These are phyloP conservation scores for Adansonia digitata DNA, from an alignment of 345 rosid species.

Conservation along the genomic window DNA sequence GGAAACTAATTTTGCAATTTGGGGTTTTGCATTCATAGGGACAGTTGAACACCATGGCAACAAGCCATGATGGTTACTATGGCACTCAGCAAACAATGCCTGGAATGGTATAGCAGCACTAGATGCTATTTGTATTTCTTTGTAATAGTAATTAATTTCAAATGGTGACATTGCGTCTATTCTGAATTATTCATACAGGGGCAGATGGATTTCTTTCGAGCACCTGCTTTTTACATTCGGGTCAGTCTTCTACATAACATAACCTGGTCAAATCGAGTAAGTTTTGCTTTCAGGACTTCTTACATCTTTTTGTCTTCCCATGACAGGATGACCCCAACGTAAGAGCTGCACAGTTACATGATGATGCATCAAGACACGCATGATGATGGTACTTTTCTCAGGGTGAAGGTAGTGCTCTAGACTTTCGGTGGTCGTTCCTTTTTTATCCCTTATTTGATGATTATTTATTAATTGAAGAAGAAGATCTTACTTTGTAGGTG, in stretches of 20 bases:
- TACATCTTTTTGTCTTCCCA: background rate
- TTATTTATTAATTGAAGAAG: background rate
- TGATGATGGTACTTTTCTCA: constrained; percentile 26
- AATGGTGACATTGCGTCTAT: background rate
- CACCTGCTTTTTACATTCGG: constrained; percentile 54
- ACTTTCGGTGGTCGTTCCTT: background rate
- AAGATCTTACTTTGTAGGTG: constrained; percentile 5
- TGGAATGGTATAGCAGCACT: constrained; percentile 38
- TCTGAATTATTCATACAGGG: constrained; percentile 35
- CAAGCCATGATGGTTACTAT: constrained; percentile 54
- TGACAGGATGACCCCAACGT: constrained; percentile 73
- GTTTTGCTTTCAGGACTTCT: background rate
- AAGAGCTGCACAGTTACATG: constrained; percentile 65
- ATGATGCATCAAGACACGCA: constrained; percentile 66
- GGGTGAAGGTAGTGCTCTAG: constrained; percentile 1
- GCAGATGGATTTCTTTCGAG: constrained; percentile 69
- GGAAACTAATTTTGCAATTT: background rate
- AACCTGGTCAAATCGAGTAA: background rate
- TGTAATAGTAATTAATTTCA: background rate
- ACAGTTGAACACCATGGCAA: constrained; percentile 52
- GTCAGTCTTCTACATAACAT: constrained; percentile 31
- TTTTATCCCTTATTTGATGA: background rate
- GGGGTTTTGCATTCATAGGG: constrained; percentile 33
- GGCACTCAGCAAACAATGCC: constrained; percentile 50
- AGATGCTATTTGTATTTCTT: background rate